Conservation (phyloP, 768 basidiomycete species). For the Neoboletus magnificus region DNA sequence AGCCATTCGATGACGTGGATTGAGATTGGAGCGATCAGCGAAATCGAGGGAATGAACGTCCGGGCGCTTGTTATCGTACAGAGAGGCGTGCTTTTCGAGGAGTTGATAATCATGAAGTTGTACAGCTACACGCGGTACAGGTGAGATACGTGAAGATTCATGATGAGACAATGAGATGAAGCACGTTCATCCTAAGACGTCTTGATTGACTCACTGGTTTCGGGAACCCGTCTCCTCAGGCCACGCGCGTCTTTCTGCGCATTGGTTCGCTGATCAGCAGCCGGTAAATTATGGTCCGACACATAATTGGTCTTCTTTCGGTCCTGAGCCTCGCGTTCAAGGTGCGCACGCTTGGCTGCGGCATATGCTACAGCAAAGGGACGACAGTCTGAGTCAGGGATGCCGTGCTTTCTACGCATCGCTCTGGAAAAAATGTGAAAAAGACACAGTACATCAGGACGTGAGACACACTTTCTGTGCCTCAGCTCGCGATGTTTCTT, state of each 20-base stretch:
- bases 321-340: slow-evolving; percentile 48
- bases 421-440: slow-evolving; percentile 41
- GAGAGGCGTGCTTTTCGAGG: slow-evolving; percentile 11
- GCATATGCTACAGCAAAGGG: slow-evolving; percentile 89
- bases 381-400: slow-evolving; percentile 77
- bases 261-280: slow-evolving; percentile 29
- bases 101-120: slow-evolving; percentile 19
- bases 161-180: slow-evolving; percentile 28
- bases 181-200: slow-evolving; percentile 16
- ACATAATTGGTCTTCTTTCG: slow-evolving; percentile 32
- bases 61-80: slow-evolving; percentile 17
- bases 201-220: slow-evolving; percentile 40
- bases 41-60: slow-evolving; percentile 28
- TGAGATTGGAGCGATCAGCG: slow-evolving; percentile 39
- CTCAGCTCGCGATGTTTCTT: slow-evolving; percentile 60
- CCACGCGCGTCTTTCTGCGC: slow-evolving; percentile 35
- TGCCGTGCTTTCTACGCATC: slow-evolving; percentile 74
- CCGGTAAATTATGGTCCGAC: slow-evolving; percentile 23
- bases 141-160: slow-evolving; percentile 15
- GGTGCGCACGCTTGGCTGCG: slow-evolving; percentile 55
- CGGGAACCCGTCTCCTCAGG: slow-evolving; percentile 44
- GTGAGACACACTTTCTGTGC: slow-evolving; percentile 56
- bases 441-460: background rate
- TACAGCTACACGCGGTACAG: slow-evolving; percentile 23
- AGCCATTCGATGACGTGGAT: slow-evolving; percentile 11